Conservation (phyloP, 352 stramenopile species). For the Phytopythium kandeliae region DNA sequence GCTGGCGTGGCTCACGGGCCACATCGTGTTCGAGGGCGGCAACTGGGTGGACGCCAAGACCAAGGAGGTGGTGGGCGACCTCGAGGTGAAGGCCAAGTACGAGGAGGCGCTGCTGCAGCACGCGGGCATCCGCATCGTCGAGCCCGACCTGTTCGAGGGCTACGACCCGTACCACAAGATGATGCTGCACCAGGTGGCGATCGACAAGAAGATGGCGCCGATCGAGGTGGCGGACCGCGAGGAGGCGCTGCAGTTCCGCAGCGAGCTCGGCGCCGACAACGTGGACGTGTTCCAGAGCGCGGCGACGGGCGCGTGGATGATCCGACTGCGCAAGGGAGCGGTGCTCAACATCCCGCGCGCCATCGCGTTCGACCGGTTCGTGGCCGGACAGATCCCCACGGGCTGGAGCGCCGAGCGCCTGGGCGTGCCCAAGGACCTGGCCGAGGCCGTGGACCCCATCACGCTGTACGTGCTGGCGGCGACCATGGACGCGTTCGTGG, state of each 20-base stretch:
- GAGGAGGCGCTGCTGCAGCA: slow-evolving; percentile 78
- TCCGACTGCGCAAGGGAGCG: slow-evolving; percentile 72
- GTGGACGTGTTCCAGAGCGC: slow-evolving; percentile 76
- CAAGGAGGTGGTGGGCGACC: slow-evolving; percentile 70
- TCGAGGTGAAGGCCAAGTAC: slow-evolving; percentile 76
- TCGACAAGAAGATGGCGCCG: slow-evolving; percentile 87
- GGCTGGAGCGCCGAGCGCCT: slow-evolving; percentile 82
- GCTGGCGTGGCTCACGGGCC: slow-evolving; percentile 78
- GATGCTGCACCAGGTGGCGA: slow-evolving; percentile 80
- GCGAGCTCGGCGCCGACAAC: slow-evolving; percentile 75
- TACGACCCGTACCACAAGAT: slow-evolving; percentile 88
- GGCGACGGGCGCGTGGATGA: slow-evolving; percentile 70
- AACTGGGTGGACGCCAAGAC: slow-evolving; percentile 82
- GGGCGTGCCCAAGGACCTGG: slow-evolving; percentile 74
- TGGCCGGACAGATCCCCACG: slow-evolving; percentile 85
- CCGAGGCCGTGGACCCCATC: slow-evolving; percentile 70
- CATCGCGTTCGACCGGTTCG: slow-evolving; percentile 78
- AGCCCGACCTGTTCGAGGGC: slow-evolving; percentile 82
- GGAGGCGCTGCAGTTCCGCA: slow-evolving; percentile 77
- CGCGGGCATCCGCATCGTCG: slow-evolving; percentile 78
- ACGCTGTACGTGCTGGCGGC: slow-evolving; percentile 73
- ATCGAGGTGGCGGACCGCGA: slow-evolving; percentile 82
- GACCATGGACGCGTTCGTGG: slow-evolving; percentile 80
- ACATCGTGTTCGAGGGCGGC: slow-evolving; percentile 77
- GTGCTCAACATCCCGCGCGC: slow-evolving; percentile 80